A percentile compares a stretch with the other conserved stretches of the same genome.
phyloP scores from a whole-genome alignment of 2,329 filamentous ascomycete genomes.

The Sclerotinia minor region DNA sequence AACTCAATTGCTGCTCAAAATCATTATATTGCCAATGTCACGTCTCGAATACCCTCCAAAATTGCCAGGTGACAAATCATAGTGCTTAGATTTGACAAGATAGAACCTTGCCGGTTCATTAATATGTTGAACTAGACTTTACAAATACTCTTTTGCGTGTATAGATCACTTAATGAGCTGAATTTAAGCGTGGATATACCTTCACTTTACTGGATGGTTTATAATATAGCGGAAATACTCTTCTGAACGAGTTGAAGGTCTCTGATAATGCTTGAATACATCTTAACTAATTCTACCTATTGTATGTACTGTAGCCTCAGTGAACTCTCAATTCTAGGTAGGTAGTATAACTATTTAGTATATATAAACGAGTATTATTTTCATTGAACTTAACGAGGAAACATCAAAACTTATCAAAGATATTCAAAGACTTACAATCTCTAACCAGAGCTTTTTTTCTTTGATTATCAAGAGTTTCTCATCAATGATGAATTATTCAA shows the following conservation, averaged over 20 bases:
- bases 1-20: not conserved
- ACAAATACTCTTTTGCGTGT: too few species aligned
- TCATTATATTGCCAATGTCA: too few species aligned
- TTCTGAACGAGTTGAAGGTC: too few species aligned
- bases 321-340: fast-evolving
- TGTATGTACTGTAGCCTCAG: not conserved
- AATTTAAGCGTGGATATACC: too few species aligned
- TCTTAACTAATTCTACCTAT: not conserved
- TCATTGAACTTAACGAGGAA: not conserved
- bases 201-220: too few species aligned
- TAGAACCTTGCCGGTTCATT: too few species aligned
- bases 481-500: not conserved
- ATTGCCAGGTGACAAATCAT: not conserved
- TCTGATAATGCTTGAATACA: too few species aligned
- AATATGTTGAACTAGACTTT: too few species aligned
- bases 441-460: not conserved
- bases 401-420: not conserved
- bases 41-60: too few species aligned
- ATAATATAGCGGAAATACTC: too few species aligned
- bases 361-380: not conserved
- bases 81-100: not conserved
- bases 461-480: not conserved
- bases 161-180: too few species aligned
- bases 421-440: not conserved
- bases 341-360: not conserved